These are phyloP conservation scores for Pelargonium fulgidum DNA, from an alignment of 441 rosid species.

Conservation along the genomic window DNA sequence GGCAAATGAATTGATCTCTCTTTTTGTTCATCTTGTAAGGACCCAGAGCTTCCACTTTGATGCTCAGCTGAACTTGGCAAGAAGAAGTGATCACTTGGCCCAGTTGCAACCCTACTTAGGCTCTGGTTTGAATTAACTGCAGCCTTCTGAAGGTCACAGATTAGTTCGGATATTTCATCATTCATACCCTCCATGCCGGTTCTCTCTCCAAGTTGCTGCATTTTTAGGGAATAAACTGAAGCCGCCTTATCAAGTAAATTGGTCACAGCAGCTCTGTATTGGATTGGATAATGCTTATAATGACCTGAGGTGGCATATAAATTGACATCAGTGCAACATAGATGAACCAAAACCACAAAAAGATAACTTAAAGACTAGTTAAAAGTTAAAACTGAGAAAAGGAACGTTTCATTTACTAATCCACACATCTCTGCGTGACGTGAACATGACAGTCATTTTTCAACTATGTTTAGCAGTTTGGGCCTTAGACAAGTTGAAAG, in stretches of 20 bases:
- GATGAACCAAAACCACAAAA: too few relatives aligned
- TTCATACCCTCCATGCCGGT: slow-evolving; percentile 36
- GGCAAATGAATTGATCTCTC: slow-evolving; percentile 37
- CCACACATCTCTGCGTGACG: too few relatives aligned
- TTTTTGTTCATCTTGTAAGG: slow-evolving; percentile 41
- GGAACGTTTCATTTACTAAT: too few relatives aligned
- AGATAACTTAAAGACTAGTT: too few relatives aligned
- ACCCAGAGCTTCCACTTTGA: slow-evolving; percentile 32
- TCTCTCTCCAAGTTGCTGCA: slow-evolving; percentile 55
- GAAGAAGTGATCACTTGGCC: slow-evolving; percentile 77
- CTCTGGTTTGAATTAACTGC: slow-evolving; percentile 85
- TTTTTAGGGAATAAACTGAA: slow-evolving; percentile 45
- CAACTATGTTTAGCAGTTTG: too few relatives aligned
- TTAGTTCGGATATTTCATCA: slow-evolving; percentile 71
- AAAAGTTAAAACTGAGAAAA: too few relatives aligned
- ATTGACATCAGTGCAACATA: slow-evolving; percentile 8
- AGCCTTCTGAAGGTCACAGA: slow-evolving; percentile 77
- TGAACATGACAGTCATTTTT: too few relatives aligned
- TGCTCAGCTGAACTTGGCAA: slow-evolving; percentile 58
- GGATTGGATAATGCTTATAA: slow-evolving; percentile 63
- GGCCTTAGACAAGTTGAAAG: too few relatives aligned
- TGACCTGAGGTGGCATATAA: slow-evolving; percentile 54
- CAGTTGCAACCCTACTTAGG: slow-evolving; percentile 66
- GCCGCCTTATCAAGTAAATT: slow-evolving; percentile 59
- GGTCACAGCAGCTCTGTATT: slow-evolving; percentile 63